phyloP scores from a whole-genome alignment of 805 yeast genomes.

The Ogataea polymorpha region DNA sequence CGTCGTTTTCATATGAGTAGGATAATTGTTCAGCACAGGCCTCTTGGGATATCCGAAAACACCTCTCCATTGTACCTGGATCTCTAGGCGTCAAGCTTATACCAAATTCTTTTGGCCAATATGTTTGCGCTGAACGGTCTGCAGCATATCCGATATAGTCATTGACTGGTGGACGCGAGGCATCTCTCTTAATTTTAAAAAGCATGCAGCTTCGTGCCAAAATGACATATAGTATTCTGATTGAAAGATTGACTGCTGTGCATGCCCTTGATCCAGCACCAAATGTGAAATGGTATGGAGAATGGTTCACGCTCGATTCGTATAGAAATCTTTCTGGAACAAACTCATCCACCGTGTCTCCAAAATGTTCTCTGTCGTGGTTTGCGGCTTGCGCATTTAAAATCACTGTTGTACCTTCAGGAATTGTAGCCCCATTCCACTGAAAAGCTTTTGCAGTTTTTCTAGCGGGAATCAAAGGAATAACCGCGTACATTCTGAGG shows the following conservation, averaged over 20 bases:
- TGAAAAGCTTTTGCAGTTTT: slow-evolving; percentile 17
- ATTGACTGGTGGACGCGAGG: slow-evolving; percentile 6
- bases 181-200: slow-evolving; percentile 11
- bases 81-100: slow-evolving; percentile 14
- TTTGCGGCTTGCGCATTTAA: slow-evolving; percentile 26
- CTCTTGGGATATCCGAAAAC: slow-evolving; percentile 10
- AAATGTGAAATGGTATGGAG: slow-evolving; percentile 25
- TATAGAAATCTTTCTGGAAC: slow-evolving; percentile 20
- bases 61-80: slow-evolving; percentile 2
- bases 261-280: slow-evolving; percentile 26
- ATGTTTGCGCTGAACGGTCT: slow-evolving; percentile 22
- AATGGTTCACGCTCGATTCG: slow-evolving; percentile 10
- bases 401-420: slow-evolving; percentile 22
- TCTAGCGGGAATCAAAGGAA: slow-evolving; percentile 24
- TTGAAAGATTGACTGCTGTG: slow-evolving; percentile 23
- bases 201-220: slow-evolving; percentile 19
- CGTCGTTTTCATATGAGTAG: slow-evolving; percentile 11
- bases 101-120: slow-evolving; percentile 23
- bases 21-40: slow-evolving; percentile 8
- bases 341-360: slow-evolving; percentile 19
- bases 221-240: slow-evolving; percentile 17
- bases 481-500: slow-evolving; percentile 24
- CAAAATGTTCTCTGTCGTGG: slow-evolving; percentile 20
- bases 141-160: slow-evolving; percentile 21
- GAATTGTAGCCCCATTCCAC: slow-evolving; percentile 16